These are phyloP conservation scores for Boletus huronensis DNA, from an alignment of 768 basidiomycete genomes.

Conservation along the genomic window DNA sequence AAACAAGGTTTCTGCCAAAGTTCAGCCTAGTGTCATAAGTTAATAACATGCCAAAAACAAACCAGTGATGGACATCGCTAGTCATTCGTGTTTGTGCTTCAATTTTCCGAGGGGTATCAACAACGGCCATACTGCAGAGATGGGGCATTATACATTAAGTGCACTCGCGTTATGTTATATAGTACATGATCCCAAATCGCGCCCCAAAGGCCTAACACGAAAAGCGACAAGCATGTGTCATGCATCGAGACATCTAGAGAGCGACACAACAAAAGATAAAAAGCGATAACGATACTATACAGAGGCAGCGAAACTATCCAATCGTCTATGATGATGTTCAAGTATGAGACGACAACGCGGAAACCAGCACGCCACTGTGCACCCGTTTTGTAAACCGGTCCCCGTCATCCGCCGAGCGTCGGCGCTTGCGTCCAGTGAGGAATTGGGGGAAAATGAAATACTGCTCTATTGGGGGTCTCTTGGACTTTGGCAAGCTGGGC, in stretches of 20 bases:
- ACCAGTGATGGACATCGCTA: not conserved
- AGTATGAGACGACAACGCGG: constrained; percentile 14
- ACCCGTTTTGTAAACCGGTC: constrained; percentile 25
- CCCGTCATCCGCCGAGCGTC: constrained; percentile 25
- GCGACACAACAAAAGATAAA: constrained; percentile 2
- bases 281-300: constrained; percentile 31
- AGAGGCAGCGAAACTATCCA: constrained; percentile 8
- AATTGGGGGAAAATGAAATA: constrained; percentile 33
- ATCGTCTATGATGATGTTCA: constrained; percentile 10
- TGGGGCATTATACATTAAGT: constrained; percentile 14
- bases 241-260: constrained; percentile 1
- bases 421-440: constrained; percentile 24
- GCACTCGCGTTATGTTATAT: not conserved
- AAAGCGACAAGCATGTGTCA: not conserved
- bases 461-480: constrained; percentile 35
- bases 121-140: not conserved
- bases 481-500: constrained; percentile 18
- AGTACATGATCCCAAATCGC: not conserved
- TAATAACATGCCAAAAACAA: no score
- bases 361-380: constrained; percentile 11
- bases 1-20: no score
- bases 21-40: no score
- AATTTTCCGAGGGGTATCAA: not conserved
- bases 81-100: constrained; percentile 5
- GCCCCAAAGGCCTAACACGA: not conserved